Evolutionary conservation across 148 eudicot genomes (phyloP).

Genomic region (Amaranthus palmeri): DNA sequence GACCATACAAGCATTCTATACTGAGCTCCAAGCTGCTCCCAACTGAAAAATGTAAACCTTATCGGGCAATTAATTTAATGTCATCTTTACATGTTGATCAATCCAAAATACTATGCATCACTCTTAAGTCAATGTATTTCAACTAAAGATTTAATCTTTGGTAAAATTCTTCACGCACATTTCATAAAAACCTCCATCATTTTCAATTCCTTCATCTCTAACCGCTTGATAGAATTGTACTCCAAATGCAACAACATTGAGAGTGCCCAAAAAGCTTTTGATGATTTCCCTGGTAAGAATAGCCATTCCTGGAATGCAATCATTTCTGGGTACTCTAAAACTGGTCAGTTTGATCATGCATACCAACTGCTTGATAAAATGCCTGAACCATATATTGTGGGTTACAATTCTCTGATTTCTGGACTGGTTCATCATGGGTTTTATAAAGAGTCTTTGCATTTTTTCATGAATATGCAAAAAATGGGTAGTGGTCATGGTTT

Average conservation of each 20-base stretch:
- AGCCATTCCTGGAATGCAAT: conserved; percentile 63
- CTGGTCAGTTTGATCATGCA: conserved; percentile 36
- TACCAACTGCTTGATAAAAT: conserved; percentile 51
- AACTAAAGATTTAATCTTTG: conserved; percentile 46
- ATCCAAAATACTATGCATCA: conserved; percentile 26
- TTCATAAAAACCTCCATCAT: conserved; percentile 52
- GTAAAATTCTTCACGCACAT: conserved; percentile 51
- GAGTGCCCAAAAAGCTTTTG: conserved; percentile 49
- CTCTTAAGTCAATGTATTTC: conserved; percentile 45
- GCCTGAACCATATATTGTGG: conserved; percentile 57
- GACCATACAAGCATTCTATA: too few relatives aligned
- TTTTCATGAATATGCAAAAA: conserved; percentile 44
- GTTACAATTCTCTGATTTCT: conserved; percentile 52
- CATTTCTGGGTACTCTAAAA: conserved; percentile 39
- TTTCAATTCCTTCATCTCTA: conserved; percentile 38
- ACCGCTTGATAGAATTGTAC: conserved; percentile 56
- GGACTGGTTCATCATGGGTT: conserved; percentile 46
- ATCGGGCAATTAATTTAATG: too few relatives aligned
- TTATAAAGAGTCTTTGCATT: conserved; percentile 30
- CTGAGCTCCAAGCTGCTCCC: too few relatives aligned
- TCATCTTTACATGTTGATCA: too few relatives aligned
- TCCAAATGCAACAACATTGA: conserved; percentile 43
- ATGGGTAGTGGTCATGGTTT: conserved; percentile 13
- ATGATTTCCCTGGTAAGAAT: conserved; percentile 48
- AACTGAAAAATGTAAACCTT: too few relatives aligned